These are phyloP conservation scores for Taxawa tesnikishii DNA, from an alignment of 2,329 filamentous ascomycete species.

Conservation along the genomic window DNA sequence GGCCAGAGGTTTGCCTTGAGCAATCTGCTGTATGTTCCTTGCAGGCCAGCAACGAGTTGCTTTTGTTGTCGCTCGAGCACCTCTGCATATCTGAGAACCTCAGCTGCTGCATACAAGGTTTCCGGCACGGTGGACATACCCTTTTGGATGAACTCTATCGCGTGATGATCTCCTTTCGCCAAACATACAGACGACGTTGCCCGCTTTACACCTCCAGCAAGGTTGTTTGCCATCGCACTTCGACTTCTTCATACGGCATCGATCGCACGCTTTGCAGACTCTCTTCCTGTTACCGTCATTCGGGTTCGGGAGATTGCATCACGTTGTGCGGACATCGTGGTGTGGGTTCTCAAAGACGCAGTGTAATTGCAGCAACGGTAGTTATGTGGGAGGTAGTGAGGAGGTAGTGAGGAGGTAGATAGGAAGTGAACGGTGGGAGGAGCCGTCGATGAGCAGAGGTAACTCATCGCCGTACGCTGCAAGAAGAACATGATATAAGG, in stretches of 20 bases:
- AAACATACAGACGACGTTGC: constrained; percentile 54
- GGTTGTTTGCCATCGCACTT: background rate
- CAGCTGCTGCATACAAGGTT: background rate
- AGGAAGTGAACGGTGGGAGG: too few relatives aligned
- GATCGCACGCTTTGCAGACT: background rate
- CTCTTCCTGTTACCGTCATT: too few relatives aligned
- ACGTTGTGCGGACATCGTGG: too few relatives aligned
- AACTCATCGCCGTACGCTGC: too few relatives aligned
- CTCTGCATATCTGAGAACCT: constrained; percentile 43
- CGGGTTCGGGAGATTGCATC: too few relatives aligned
- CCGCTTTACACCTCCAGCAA: constrained; percentile 31
- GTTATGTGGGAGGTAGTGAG: too few relatives aligned
- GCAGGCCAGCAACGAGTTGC: constrained; percentile 48
- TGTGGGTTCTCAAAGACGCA: too few relatives aligned
- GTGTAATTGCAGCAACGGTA: too few relatives aligned
- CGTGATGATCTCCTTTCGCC: constrained; percentile 54
- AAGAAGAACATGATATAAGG: too few relatives aligned
- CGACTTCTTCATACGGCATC: background rate
- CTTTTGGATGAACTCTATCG: constrained; percentile 57
- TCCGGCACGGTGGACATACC: constrained; percentile 24
- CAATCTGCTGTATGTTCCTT: constrained; percentile 45
- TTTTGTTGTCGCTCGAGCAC: constrained; percentile 55
- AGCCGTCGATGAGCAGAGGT: too few relatives aligned
- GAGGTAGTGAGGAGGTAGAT: too few relatives aligned
- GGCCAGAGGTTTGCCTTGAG: constrained; percentile 43